Evolutionary conservation across 768 basidiomycete species (phyloP).

Genomic region (Serendipita sp.): DNA sequence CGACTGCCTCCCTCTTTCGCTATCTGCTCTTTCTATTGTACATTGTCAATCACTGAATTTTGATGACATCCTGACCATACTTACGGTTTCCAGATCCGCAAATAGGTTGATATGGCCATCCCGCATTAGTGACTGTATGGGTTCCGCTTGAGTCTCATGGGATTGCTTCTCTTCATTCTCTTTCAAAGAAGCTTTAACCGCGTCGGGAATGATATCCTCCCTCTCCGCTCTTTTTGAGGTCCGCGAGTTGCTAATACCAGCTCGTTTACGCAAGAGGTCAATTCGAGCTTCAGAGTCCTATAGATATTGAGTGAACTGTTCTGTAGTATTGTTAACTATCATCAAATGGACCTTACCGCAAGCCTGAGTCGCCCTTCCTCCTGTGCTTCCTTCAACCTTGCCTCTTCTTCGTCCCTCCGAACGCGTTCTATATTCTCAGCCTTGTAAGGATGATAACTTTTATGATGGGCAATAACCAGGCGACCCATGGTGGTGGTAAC

Average conservation of each 20-base stretch:
- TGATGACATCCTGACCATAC: not conserved
- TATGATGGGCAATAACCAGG: slow-evolving; percentile 25
- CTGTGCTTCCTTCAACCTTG: slow-evolving; percentile 43
- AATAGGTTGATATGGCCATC: slow-evolving; percentile 73
- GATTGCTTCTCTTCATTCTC: slow-evolving; percentile 23
- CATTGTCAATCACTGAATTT: not conserved
- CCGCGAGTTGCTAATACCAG: slow-evolving; percentile 25
- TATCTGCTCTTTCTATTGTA: not conserved
- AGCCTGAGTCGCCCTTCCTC: slow-evolving; percentile 59
- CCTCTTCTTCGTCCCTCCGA: slow-evolving; percentile 68
- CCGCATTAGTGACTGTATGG: slow-evolving; percentile 15
- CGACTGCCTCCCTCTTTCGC: not conserved
- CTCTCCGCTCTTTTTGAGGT: slow-evolving; percentile 9
- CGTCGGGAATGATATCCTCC: slow-evolving; percentile 9
- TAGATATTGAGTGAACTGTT: slow-evolving; percentile 4
- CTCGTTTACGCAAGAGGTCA: slow-evolving; percentile 43
- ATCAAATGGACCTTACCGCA: slow-evolving; percentile 30
- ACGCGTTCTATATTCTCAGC: slow-evolving; percentile 74
- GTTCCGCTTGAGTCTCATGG: slow-evolving; percentile 10
- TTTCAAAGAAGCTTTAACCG: slow-evolving; percentile 13
- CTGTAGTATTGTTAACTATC: not conserved
- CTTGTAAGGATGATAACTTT: slow-evolving; percentile 78
- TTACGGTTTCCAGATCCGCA: slow-evolving; percentile 61
- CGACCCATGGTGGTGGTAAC: not conserved
- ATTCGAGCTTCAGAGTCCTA: slow-evolving; percentile 75